A percentile compares a stretch with the other conserved stretches of the same genome.
phyloP scores from a whole-genome alignment of 352 stramenopile genomes.

The Salisapilia sapeloensis region DNA sequence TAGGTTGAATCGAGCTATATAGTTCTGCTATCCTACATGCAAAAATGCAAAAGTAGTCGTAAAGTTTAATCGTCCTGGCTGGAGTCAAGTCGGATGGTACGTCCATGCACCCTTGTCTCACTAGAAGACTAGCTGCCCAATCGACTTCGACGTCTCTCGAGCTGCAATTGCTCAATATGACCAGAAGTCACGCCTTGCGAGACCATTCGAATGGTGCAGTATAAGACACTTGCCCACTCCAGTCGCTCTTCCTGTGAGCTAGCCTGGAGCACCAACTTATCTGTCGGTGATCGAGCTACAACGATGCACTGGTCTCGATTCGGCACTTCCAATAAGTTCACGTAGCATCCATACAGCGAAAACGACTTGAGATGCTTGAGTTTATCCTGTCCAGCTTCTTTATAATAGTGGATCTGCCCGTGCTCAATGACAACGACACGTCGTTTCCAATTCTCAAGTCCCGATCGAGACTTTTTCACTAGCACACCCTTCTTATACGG shows the following conservation, averaged over 20 bases:
- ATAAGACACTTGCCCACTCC: conserved; percentile 75
- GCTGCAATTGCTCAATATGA: conserved; percentile 56
- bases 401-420: conserved; percentile 72
- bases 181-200: conserved; percentile 71
- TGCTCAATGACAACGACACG: conserved; percentile 67
- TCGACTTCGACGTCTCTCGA: too few relatives aligned
- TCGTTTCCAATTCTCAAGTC: conserved; percentile 78
- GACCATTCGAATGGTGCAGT: conserved; percentile 78
- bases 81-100: too few relatives aligned
- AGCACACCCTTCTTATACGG: conserved; percentile 69
- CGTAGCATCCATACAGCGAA: conserved; percentile 64
- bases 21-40: too few relatives aligned
- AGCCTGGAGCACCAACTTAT: conserved; percentile 72
- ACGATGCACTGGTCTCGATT: conserved; percentile 64
- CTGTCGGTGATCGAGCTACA: conserved; percentile 60
- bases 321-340: conserved; percentile 65
- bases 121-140: too few relatives aligned
- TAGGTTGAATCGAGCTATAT: too few relatives aligned
- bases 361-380: conserved; percentile 79
- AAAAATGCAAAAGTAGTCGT: too few relatives aligned
- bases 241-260: conserved; percentile 54
- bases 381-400: conserved; percentile 23
- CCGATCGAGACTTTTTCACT: conserved; percentile 73
- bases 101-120: too few relatives aligned
- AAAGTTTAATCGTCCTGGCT: too few relatives aligned